Evolutionary conservation across 768 basidiomycete species (phyloP), one percentile per base, ranked within the genome.

Genomic region (Albatrellus ellisii): DNA sequence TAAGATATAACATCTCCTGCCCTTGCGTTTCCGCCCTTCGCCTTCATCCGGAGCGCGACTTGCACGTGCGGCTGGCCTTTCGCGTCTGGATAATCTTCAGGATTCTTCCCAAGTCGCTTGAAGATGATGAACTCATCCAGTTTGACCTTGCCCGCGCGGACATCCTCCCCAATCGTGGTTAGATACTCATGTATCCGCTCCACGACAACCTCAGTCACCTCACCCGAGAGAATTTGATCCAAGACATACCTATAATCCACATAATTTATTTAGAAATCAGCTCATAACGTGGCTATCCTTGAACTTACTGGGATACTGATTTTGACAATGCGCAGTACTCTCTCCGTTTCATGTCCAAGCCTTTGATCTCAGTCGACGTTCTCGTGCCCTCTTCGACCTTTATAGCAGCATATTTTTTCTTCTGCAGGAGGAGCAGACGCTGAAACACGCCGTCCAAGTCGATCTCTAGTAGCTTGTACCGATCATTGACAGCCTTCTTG

Each of bases 351-450:
- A 99, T 98, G 62, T 99, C 95, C 18, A 99, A 65, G 60, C 95
- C 95, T 55, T 99, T 99, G 59, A 99, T 68, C 55, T 99, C 95
- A 1, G 75, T 85, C 11, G 74, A 76, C 0, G 85, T 82, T 43
- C 73, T 70, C 0, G 72, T 70, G 21, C 78, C 78, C 48, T 90
- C 87, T 52, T 91, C 88, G 31, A 97, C 77, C 63, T 95, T 97
- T 58, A 97, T 68, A 0, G 95, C 95, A 0, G 95, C 95, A 51
- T 99, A 99, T 62, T 99, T 98, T 69, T 99, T 99, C 73, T 99
- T 99, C 56, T 98, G 94, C 41, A 99, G 63, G 9, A 99, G 72
- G 2, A 99, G 62, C 31, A 99, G 68, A 0, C 95, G 77, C 54
- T 94, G 78, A 66, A 99, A 99, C 26, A 98, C 73, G 2, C 84